Evolutionary conservation across 2,329 filamentous ascomycete genomes (phyloP), one percentile per base, ranked within the genome.

Genomic region (Hypoxylon sp.): DNA sequence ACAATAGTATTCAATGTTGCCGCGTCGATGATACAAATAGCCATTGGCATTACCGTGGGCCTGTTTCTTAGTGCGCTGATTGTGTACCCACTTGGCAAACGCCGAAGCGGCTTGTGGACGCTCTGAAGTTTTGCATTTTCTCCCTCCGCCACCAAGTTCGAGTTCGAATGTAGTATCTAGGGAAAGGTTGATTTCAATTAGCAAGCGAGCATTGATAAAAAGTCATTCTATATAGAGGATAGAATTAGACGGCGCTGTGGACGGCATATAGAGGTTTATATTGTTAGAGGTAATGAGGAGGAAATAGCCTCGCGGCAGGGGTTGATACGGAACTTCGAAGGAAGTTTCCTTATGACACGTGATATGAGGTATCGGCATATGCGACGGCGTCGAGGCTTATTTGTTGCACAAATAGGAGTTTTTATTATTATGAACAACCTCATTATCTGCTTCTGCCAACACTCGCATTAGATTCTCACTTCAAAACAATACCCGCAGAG

Each of bases 21-120:
- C 11, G 82, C 80, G 1, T 82, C 80, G 29, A 85, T 85, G 83
- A 82, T 85, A 39, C 82, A 85, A 71, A 84, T 85, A 60, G 83
- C 83, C 12, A 84, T 84, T 65, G 83, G 83, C 12, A 84, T 85
- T 52, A 83, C 83, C 5, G 80, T 84, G 9, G 83, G 83, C 2
- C 74, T 85, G 5, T 85, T 85, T 63, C 71, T 85, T 65, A 83
- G 82, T 61, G 82, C 83, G 1, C 72, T 85, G 30, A 71, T 85
- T 21, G 76, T 85, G 5, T 85, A 84, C 66, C 83, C 83, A 5
- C 75, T 84, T 32, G 83, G 82, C 39, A 85, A 84, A 73, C 78
- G 82, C 45, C 79, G 83, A 45, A 84, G 82, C 62, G 82, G 82
- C 3, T 73, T 85, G 8, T 85, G 84, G 73, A 84, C 82, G 61